phyloP scores from a whole-genome alignment of 768 basidiomycete species.

The Punctularia strigosozonata region DNA sequence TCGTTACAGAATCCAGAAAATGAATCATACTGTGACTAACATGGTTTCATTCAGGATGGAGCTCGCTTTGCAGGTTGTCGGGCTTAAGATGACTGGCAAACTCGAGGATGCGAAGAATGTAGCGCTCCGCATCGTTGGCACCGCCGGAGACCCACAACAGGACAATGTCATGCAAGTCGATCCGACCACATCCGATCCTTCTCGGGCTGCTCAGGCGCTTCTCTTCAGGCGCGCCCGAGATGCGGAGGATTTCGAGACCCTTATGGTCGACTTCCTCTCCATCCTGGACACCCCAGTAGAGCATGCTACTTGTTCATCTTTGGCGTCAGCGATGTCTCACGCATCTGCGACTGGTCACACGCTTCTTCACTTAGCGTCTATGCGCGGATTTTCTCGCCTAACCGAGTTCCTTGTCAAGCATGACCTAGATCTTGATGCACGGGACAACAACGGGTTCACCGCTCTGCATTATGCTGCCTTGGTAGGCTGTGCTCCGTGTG shows the following conservation, averaged over 20 bases:
- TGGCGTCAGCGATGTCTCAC: conserved; percentile 56
- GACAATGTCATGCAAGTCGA: conserved; percentile 16
- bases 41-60: conserved; percentile 59
- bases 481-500: conserved; percentile 49
- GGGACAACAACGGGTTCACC: conserved; percentile 86
- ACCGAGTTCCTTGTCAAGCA: conserved; percentile 60
- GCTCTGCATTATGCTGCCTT: conserved; percentile 81
- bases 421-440: conserved; percentile 67
- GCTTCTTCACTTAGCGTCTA: conserved; percentile 75
- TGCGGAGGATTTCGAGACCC: conserved; percentile 51
- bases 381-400: conserved; percentile 65
- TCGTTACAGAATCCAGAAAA: conserved; percentile 71
- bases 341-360: conserved; percentile 69
- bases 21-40: background rate
- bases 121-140: conserved; percentile 85
- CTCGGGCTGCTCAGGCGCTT: conserved; percentile 44
- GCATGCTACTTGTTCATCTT: conserved; percentile 32
- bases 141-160: conserved; percentile 46
- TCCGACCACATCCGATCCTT: conserved; percentile 27
- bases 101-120: conserved; percentile 90
- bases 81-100: conserved; percentile 93
- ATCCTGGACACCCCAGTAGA: conserved; percentile 53
- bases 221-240: conserved; percentile 44
- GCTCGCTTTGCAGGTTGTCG: conserved; percentile 88
- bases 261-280: conserved; percentile 71